phyloP scores from a whole-genome alignment of 2,329 filamentous ascomycete species.

The Corinectria fuckeliana region DNA sequence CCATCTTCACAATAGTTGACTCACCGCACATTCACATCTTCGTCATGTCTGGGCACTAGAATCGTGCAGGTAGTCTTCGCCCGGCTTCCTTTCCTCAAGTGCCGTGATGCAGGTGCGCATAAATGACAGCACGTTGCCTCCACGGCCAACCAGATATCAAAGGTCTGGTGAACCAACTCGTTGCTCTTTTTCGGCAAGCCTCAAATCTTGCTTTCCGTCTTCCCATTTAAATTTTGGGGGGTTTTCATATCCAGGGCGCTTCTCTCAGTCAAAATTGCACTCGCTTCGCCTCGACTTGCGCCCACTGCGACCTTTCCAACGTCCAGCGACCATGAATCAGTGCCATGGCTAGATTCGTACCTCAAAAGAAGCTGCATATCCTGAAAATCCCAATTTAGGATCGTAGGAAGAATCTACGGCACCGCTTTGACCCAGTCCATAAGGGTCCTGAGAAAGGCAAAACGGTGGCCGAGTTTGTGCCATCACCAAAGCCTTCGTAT shows the following conservation, averaged over 20 bases:
- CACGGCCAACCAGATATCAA: background rate
- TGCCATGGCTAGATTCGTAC: too few relatives aligned
- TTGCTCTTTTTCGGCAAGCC: background rate
- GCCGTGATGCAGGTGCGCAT: background rate
- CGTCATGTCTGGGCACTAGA: background rate
- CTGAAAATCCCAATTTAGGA: background rate
- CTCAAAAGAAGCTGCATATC: background rate
- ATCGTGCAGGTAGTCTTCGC: too few relatives aligned
- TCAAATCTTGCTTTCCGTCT: background rate
- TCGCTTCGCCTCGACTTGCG: too few relatives aligned
- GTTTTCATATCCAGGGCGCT: background rate
- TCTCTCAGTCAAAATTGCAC: too few relatives aligned
- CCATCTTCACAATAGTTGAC: background rate
- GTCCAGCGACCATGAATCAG: too few relatives aligned
- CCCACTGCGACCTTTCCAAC: too few relatives aligned
- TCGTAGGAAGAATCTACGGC: background rate
- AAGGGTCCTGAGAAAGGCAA: background rate
- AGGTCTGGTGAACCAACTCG: background rate
- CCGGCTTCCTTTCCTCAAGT: too few relatives aligned
- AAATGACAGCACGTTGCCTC: background rate
- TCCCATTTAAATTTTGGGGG: background rate
- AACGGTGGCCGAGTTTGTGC: background rate
- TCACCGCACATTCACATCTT: background rate
- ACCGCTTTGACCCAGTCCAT: slow-evolving; percentile 7
- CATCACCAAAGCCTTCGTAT: background rate